Percentiles rank a stretch among this genome's conserved stretches.
Evolutionary conservation across 1,284 basidiomycete species (phyloP).

Genomic region (Cryptococcus sp.): DNA sequence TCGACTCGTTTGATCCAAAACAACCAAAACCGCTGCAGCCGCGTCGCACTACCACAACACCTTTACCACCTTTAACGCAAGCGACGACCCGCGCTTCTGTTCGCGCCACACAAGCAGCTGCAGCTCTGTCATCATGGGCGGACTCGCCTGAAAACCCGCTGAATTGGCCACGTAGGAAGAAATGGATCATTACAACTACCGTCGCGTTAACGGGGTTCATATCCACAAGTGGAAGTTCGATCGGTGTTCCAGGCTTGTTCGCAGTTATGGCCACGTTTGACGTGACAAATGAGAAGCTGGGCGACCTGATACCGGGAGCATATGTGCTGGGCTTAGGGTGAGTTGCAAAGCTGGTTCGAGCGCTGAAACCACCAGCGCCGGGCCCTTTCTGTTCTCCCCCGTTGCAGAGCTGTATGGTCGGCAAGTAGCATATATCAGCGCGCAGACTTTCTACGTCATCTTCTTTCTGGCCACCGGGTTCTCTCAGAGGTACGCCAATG

Average conservation of each 20-base stretch:
- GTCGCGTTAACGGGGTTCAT: slow-evolving; percentile 49
- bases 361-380: slow-evolving; percentile 23
- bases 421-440: slow-evolving; percentile 49
- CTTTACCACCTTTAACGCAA: slow-evolving; percentile 15
- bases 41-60: background rate
- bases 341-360: slow-evolving; percentile 5
- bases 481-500: slow-evolving; percentile 40
- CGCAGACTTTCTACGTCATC: slow-evolving; percentile 39
- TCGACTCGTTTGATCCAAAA: too few relatives aligned
- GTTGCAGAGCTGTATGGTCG: slow-evolving; percentile 55
- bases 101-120: slow-evolving; percentile 29
- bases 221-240: slow-evolving; percentile 44
- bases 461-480: slow-evolving; percentile 46
- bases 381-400: slow-evolving; percentile 56
- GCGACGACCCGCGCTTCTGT: slow-evolving; percentile 22
- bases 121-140: slow-evolving; percentile 30
- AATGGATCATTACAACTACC: slow-evolving; percentile 38
- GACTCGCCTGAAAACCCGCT: slow-evolving; percentile 38
- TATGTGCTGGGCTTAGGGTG: slow-evolving; percentile 51
- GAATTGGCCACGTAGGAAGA: slow-evolving; percentile 38
- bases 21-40: too few relatives aligned
- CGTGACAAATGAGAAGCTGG: slow-evolving; percentile 40
- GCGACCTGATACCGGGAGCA: slow-evolving; percentile 38
- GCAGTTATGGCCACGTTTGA: slow-evolving; percentile 40
- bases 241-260: slow-evolving; percentile 47